Conservation (phyloP, 2,329 filamentous ascomycete genomes). For the Xylariomycetidae sp. region DNA sequence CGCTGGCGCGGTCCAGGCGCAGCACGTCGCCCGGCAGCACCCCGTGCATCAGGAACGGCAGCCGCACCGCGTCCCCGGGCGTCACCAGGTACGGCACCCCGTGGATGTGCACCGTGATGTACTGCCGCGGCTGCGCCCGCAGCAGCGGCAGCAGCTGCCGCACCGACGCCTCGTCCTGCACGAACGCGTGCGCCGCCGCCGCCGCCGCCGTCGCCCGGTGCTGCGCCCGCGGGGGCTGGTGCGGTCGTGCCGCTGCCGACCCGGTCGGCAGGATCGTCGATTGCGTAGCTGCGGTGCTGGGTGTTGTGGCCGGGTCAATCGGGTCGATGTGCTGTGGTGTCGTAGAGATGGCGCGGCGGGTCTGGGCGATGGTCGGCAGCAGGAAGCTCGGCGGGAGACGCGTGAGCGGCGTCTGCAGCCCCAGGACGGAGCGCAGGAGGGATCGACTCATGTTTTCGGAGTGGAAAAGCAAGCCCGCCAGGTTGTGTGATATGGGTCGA, state of each 20-base stretch:
- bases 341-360: slow-evolving; percentile 19
- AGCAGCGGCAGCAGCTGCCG: slow-evolving; percentile 61
- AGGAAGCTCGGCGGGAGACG: slow-evolving; percentile 45
- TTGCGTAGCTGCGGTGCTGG: slow-evolving; percentile 3
- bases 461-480: neutral
- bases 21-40: slow-evolving; percentile 78
- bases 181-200: slow-evolving; percentile 14
- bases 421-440: slow-evolving; percentile 57
- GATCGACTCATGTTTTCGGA: slow-evolving; percentile 54
- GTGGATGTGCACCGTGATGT: slow-evolving; percentile 75
- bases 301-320: slow-evolving; percentile 22
- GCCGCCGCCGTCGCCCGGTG: slow-evolving; percentile 1
- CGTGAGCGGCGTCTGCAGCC: slow-evolving; percentile 44
- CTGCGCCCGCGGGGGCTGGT: slow-evolving; percentile 31
- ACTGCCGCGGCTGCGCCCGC: slow-evolving; percentile 66
- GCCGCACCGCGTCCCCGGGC: slow-evolving; percentile 65
- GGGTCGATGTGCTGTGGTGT: slow-evolving; percentile 26
- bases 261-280: slow-evolving; percentile 8
- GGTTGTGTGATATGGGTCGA: slow-evolving; percentile 5
- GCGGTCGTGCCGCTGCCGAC: slow-evolving; percentile 3
- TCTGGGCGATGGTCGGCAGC: slow-evolving; percentile 40
- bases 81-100: slow-evolving; percentile 75
- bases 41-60: slow-evolving; percentile 73
- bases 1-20: slow-evolving; percentile 76
- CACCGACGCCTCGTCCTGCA: slow-evolving; percentile 45